A percentile compares a stretch with the other conserved stretches of the same genome.
These are phyloP conservation scores for Herpetomonas muscarum DNA, from an alignment of 208 protist genomes.

Conservation along the genomic window DNA sequence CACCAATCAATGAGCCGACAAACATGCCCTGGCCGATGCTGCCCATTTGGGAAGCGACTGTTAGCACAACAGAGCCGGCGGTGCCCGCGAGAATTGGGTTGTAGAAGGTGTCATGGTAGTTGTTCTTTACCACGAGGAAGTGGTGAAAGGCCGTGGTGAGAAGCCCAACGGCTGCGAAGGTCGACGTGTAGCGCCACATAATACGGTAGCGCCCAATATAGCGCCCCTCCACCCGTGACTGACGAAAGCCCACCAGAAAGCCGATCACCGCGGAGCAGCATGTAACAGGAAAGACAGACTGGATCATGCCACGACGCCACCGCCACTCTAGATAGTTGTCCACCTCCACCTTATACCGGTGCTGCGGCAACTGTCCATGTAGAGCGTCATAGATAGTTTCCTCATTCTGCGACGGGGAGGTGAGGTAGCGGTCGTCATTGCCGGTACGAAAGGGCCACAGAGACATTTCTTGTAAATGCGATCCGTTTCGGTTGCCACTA, in stretches of 20 bases:
- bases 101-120: slow-evolving; percentile 74
- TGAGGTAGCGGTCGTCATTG: slow-evolving; percentile 75
- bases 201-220: slow-evolving; percentile 76
- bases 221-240: slow-evolving; percentile 67
- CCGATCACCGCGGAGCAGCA: slow-evolving; percentile 59
- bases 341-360: slow-evolving; percentile 64
- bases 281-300: slow-evolving; percentile 74
- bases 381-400: slow-evolving; percentile 74
- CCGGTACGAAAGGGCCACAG: slow-evolving; percentile 84
- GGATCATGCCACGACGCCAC: slow-evolving; percentile 71
- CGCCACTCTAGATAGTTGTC: slow-evolving; percentile 77
- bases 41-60: slow-evolving; percentile 63
- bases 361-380: slow-evolving; percentile 47
- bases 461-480: slow-evolving; percentile 26
- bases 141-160: slow-evolving; percentile 74
- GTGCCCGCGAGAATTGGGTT: slow-evolving; percentile 70
- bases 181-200: slow-evolving; percentile 80
- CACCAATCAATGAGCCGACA: slow-evolving; percentile 59
- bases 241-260: slow-evolving; percentile 63
- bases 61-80: slow-evolving; percentile 41
- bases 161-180: slow-evolving; percentile 63
- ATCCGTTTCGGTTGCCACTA: neutral
- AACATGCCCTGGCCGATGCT: slow-evolving; percentile 64
- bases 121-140: slow-evolving; percentile 68
- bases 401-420: slow-evolving; percentile 5